phyloP scores from a whole-genome alignment of 768 basidiomycete genomes.

The Mycena alexandri region DNA sequence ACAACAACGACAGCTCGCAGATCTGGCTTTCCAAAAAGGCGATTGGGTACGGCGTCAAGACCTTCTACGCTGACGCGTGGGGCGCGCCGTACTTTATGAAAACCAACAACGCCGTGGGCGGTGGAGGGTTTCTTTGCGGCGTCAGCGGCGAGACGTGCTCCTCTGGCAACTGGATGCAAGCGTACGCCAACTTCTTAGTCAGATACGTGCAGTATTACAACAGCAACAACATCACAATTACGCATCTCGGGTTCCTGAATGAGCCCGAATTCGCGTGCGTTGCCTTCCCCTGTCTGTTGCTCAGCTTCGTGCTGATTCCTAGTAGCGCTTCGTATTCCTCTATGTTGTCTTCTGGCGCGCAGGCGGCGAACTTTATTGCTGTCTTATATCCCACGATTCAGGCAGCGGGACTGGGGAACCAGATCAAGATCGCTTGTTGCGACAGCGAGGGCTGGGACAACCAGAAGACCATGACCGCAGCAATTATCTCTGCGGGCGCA shows the following conservation, averaged over 20 bases:
- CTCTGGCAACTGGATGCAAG: slow-evolving; percentile 30
- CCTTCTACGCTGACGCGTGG: slow-evolving; percentile 32
- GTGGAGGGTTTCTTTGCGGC: slow-evolving; percentile 29
- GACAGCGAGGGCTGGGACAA: slow-evolving; percentile 31
- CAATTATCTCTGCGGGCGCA: slow-evolving; percentile 24
- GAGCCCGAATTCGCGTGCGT: slow-evolving; percentile 31
- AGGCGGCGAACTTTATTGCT: slow-evolving; percentile 34
- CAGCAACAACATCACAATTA: slow-evolving; percentile 11
- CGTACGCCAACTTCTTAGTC: slow-evolving; percentile 30
- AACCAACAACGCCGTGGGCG: slow-evolving; percentile 17
- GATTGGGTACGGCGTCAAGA: slow-evolving; percentile 33
- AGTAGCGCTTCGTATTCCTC: slow-evolving; percentile 28
- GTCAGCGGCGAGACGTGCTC: slow-evolving; percentile 24
- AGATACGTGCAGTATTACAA: slow-evolving; percentile 31
- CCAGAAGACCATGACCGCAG: slow-evolving; percentile 29
- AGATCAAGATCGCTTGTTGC: slow-evolving; percentile 33
- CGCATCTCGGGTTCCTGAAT: slow-evolving; percentile 32
- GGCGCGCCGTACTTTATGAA: slow-evolving; percentile 34
- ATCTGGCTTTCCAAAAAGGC: slow-evolving; percentile 33
- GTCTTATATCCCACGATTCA: slow-evolving; percentile 24
- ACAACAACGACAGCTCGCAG: slow-evolving; percentile 14
- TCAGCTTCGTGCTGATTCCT: no score
- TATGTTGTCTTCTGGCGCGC: slow-evolving; percentile 29
- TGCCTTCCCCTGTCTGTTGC: no score
- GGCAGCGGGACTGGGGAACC: slow-evolving; percentile 9